These are phyloP conservation scores for Colletotrichum tabaci DNA, from an alignment of 2,329 filamentous ascomycete genomes.

Conservation along the genomic window DNA sequence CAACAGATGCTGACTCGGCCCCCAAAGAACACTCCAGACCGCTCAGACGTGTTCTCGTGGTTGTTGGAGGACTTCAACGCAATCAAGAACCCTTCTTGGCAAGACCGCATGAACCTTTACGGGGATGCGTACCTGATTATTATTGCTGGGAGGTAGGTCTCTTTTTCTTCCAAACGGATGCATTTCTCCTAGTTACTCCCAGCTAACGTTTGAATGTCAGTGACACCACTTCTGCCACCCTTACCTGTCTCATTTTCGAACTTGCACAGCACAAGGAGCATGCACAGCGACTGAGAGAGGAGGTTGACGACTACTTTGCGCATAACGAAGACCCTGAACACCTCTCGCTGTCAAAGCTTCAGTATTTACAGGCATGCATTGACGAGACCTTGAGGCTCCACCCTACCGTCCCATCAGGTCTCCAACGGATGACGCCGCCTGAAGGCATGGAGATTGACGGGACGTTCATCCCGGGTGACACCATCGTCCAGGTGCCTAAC, in stretches of 20 bases:
- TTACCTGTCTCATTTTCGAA: slow-evolving; percentile 42
- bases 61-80: slow-evolving; percentile 49
- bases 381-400: slow-evolving; percentile 58
- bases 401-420: slow-evolving; percentile 54
- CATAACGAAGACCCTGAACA: slow-evolving; percentile 38
- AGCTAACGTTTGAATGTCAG: slow-evolving; percentile 11
- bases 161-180: background rate
- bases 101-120: slow-evolving; percentile 47
- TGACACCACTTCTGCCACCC: slow-evolving; percentile 41
- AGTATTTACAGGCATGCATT: slow-evolving; percentile 54
- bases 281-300: slow-evolving; percentile 23
- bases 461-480: slow-evolving; percentile 54
- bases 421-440: slow-evolving; percentile 54
- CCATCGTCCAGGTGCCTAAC: slow-evolving; percentile 51
- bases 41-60: slow-evolving; percentile 52
- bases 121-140: slow-evolving; percentile 50
- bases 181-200: background rate
- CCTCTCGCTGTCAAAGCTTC: slow-evolving; percentile 45
- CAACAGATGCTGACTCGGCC: background rate
- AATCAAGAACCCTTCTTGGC: slow-evolving; percentile 40
- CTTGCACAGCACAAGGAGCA: slow-evolving; percentile 30
- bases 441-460: slow-evolving; percentile 54
- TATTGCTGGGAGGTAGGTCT: slow-evolving; percentile 51
- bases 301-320: slow-evolving; percentile 43
- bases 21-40: slow-evolving; percentile 42